Percentiles rank a stretch among this genome's conserved stretches.
Conservation (phyloP, 345 rosid species). For the Conringia planisiliqua region DNA sequence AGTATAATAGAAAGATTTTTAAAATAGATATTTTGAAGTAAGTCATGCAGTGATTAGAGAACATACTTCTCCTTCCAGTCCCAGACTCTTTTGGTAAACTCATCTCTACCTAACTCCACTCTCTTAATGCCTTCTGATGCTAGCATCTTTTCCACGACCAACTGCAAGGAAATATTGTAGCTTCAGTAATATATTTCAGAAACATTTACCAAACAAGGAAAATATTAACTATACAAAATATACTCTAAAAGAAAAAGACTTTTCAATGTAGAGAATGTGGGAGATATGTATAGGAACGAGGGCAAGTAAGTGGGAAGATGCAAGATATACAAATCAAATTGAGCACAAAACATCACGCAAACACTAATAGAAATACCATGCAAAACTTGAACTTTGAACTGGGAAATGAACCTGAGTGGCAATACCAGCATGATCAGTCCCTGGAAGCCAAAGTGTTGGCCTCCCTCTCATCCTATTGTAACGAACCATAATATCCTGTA, state of each 20-base stretch:
- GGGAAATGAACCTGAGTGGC: constrained; percentile 80
- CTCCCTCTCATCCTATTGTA: constrained; percentile 91
- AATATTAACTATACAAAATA: not conserved
- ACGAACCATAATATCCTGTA: constrained; percentile 69
- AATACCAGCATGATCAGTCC: constrained; percentile 98
- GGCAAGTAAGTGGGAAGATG: constrained; percentile 2
- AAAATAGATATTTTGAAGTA: not conserved
- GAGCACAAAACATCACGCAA: not conserved
- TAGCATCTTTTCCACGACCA: constrained; percentile 97
- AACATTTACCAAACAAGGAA: not conserved
- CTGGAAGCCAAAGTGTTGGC: constrained; percentile 98
- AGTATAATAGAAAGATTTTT: not conserved
- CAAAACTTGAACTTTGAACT: constrained; percentile 14
- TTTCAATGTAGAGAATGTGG: not conserved
- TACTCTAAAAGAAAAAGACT: not conserved
- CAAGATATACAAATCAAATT: not conserved
- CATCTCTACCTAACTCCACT: constrained; percentile 75
- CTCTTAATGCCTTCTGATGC: constrained; percentile 89
- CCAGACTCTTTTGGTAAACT: constrained; percentile 90
- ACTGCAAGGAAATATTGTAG: constrained; percentile 41
- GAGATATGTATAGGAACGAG: not conserved
- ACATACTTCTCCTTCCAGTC: constrained; percentile 96
- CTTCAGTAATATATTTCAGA: constrained; percentile 20
- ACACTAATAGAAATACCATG: not conserved
- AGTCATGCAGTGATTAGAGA: constrained; percentile 17